phyloP scores from a whole-genome alignment of 108 stramenopile genomes.

The Aurantiochytrium sp. region DNA sequence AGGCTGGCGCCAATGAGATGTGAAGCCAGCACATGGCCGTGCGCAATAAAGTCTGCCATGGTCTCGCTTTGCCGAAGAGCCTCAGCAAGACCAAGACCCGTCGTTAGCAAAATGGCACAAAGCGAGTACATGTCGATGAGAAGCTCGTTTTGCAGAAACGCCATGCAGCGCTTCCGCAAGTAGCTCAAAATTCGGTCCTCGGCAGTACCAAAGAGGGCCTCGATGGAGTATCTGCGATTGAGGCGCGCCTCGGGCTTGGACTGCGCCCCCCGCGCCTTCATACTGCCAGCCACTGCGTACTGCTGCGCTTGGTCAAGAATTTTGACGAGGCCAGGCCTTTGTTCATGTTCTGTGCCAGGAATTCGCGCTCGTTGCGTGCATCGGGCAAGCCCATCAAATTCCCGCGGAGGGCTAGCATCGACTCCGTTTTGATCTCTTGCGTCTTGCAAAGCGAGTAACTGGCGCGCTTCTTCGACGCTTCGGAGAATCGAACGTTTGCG shows the following conservation, averaged over 20 bases:
- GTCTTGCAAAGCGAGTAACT: not conserved
- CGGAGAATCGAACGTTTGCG: not conserved
- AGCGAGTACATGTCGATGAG: not conserved
- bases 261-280: not conserved
- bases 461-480: not conserved
- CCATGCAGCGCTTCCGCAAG: not conserved
- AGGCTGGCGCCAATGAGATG: not conserved
- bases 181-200: not conserved
- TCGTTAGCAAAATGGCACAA: not conserved
- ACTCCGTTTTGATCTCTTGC: not conserved
- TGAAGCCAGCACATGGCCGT: not conserved
- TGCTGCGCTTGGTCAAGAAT: not conserved
- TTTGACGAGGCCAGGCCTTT: not conserved
- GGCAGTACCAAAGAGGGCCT: not conserved
- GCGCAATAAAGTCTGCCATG: not conserved
- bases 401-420: not conserved
- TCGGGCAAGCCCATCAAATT: not conserved
- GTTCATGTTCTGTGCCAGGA: not conserved
- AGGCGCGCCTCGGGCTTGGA: not conserved
- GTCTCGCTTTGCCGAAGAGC: not conserved
- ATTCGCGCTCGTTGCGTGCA: not conserved
- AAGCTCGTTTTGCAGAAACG: not conserved
- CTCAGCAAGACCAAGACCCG: not conserved
- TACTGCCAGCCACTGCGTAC: not conserved
- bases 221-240: not conserved